Conservation (phyloP, 2,329 filamentous ascomycete genomes). For the Sporothrix brasiliensis region DNA sequence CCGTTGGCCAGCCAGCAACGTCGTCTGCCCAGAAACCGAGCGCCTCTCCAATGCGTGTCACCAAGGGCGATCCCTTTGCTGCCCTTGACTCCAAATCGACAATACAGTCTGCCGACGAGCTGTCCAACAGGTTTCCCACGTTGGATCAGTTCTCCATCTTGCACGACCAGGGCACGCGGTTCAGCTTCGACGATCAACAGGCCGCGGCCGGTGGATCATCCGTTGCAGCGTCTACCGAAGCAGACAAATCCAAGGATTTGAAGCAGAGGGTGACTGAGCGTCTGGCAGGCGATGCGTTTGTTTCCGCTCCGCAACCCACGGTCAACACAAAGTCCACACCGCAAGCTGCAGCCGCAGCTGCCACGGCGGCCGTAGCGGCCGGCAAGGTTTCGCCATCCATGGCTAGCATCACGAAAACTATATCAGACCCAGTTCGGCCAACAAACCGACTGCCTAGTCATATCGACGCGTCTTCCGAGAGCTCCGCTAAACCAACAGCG, state of each 20-base stretch:
- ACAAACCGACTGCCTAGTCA: constrained; percentile 35
- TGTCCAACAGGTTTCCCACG: constrained; percentile 83
- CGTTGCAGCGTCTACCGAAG: constrained; percentile 38
- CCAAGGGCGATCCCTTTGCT: constrained; percentile 82
- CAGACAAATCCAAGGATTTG: constrained; percentile 57
- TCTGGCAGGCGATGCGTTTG: constrained; percentile 83
- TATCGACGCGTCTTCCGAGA: constrained; percentile 34
- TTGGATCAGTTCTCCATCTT: constrained; percentile 90
- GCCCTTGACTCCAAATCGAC: constrained; percentile 72
- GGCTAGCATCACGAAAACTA: constrained; percentile 39
- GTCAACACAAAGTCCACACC: constrained; percentile 37
- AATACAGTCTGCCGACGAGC: constrained; percentile 66
- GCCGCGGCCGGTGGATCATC: constrained; percentile 39
- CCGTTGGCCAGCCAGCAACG: constrained; percentile 38
- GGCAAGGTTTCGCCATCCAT: constrained; percentile 33
- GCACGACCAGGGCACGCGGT: constrained; percentile 80
- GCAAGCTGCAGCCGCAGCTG: constrained; percentile 31
- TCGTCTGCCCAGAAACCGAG: constrained; percentile 54
- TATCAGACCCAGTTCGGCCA: constrained; percentile 1
- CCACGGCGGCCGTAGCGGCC: constrained; percentile 28
- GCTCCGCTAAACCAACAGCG: constrained; percentile 41
- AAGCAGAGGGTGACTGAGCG: constrained; percentile 72
- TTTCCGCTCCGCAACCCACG: constrained; percentile 45
- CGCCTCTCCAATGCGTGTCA: constrained; percentile 70
- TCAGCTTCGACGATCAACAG: constrained; percentile 72